Base-by-base conservation (phyloP, 129 eudicot species). In the Chrysanthemum seticuspe region DNA sequence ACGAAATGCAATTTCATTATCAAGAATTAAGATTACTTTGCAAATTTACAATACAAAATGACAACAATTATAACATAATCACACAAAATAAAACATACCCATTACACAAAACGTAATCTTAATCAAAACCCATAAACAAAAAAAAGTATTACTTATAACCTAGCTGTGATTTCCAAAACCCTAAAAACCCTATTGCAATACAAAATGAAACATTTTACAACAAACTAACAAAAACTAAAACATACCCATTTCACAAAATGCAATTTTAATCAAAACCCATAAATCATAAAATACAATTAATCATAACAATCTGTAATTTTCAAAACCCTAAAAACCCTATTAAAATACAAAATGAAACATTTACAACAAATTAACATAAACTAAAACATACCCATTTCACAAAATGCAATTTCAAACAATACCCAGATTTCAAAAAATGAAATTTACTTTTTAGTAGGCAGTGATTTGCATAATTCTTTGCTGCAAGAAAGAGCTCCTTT, bases 401-500 rank as follows among this genome's bases (percentile, higher is more conserved):
- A 48, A 72, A 31, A 45, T 36, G 74, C 58, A 56, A 1, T 53
- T 13, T n/a, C 2, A 58, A 77, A 4, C 16, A 58, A 19, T 12
- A 23, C 16, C 25, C 50, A 51, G 12, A 50, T 25, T 6, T 58
- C 44, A 77, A 67, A 31, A 77, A 40, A 40, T 16, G 59, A 13
- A 18, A 13, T 13, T 14, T 84, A 94, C 99, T 84, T 90, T 83
- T 91, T 76, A 21, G 99, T 90, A 73, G 97, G 91, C 14, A 69
- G 74, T 66, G 87, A 91, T 52, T 82, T 83, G 88, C 97, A 94
- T 65, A 94, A 94, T 51, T 94, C 91, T 75, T 80, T 83, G 56
- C 99, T 90, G 80, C 96, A 94, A 76, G 96, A 88, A 67, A 94
- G 95, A 13, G 99, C 99, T 57, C 99, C 99, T 77, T 94, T 94